phyloP scores from a whole-genome alignment of 2,329 filamentous ascomycete genomes.

The Lasiodiplodia sp. region DNA sequence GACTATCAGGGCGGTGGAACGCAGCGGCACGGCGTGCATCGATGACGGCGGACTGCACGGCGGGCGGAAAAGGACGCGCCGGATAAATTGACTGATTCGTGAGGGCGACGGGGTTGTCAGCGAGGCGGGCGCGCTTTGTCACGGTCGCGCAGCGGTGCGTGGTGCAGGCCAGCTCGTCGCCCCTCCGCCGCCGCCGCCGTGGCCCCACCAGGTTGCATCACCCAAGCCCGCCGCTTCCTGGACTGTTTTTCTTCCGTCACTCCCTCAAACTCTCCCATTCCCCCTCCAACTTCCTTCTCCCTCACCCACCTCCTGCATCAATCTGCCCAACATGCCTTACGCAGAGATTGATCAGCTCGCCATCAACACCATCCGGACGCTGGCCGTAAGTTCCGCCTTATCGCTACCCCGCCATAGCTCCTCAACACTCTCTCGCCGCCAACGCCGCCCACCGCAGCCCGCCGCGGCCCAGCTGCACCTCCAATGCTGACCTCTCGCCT shows the following conservation, averaged over 20 bases:
- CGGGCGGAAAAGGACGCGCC: constrained; percentile 19
- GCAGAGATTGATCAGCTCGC: constrained; percentile 85
- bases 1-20: neutral
- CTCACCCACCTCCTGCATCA: constrained; percentile 28
- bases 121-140: constrained; percentile 19
- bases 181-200: constrained; percentile 15
- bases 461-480: constrained; percentile 17
- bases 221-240: constrained; percentile 24
- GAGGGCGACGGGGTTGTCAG: constrained; percentile 19
- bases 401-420: constrained; percentile 31
- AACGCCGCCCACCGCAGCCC: constrained; percentile 24
- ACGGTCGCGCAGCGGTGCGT: constrained; percentile 20
- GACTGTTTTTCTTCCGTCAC: constrained; percentile 30
- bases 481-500: constrained; percentile 43
- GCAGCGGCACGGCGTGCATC: constrained; percentile 1
- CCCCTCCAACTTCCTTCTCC: constrained; percentile 29
- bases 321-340: constrained; percentile 77
- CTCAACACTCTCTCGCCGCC: constrained; percentile 34
- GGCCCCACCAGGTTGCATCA: constrained; percentile 29
- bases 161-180: constrained; percentile 11
- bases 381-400: constrained; percentile 76
- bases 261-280: constrained; percentile 23
- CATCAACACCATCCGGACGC: constrained; percentile 96
- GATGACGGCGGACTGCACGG: constrained; percentile 2
- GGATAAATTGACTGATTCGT: constrained; percentile 25